A percentile compares a stretch with the other conserved stretches of the same genome.
Conservation (phyloP, 1,139 yeast genomes). For the Sugiyamaella castrensis region DNA sequence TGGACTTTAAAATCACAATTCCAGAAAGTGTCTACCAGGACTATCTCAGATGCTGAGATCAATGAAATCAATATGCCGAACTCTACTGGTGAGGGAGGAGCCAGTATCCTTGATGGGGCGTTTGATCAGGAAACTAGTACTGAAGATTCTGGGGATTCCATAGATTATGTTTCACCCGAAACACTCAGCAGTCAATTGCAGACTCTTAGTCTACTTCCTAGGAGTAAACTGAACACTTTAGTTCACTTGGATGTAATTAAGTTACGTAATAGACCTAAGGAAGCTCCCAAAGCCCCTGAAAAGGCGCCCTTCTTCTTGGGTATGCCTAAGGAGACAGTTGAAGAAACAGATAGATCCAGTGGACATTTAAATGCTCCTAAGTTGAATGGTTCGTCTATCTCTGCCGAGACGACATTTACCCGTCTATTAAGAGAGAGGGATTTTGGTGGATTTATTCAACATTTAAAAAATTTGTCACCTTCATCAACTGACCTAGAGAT, state of each 20-base stretch:
- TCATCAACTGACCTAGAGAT: conserved; percentile 81
- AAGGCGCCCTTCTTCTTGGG: conserved; percentile 79
- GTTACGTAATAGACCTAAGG: conserved; percentile 84
- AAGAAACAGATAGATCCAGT: conserved; percentile 18
- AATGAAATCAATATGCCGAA: conserved; percentile 62
- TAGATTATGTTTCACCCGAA: conserved; percentile 53
- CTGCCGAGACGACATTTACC: conserved; percentile 77
- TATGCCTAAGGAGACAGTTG: conserved; percentile 47
- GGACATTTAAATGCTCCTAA: conserved; percentile 40
- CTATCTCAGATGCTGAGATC: conserved; percentile 59
- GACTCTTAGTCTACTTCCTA: conserved; percentile 75
- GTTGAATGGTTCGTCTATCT: conserved; percentile 32
- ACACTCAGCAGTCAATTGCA: conserved; percentile 63
- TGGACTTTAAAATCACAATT: conserved; percentile 95
- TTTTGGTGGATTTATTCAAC: conserved; percentile 51
- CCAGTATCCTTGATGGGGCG: conserved; percentile 77
- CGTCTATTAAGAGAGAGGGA: conserved; percentile 54
- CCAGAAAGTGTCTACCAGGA: conserved; percentile 67
- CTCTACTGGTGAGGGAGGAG: conserved; percentile 80
- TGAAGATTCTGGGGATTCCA: conserved; percentile 32
- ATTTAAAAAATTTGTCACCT: conserved; percentile 66
- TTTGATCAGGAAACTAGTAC: conserved; percentile 37
- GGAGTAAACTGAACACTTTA: conserved; percentile 74
- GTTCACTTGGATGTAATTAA: conserved; percentile 80
- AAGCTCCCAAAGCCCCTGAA: conserved; percentile 83